phyloP scores from a whole-genome alignment of 2,329 filamentous ascomycete genomes.

The Talaromyces albobiverticillius region DNA sequence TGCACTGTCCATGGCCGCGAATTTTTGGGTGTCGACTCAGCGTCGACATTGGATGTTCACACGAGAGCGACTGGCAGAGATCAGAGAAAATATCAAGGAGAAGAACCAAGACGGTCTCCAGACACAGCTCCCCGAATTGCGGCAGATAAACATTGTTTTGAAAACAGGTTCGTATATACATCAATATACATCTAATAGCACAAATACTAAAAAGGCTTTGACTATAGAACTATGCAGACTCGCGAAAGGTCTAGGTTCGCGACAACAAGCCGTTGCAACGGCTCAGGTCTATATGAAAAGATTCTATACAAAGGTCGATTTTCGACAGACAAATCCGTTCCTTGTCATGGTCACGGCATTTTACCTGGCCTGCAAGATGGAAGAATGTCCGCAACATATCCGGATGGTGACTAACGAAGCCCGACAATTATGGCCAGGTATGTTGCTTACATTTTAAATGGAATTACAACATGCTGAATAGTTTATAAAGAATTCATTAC shows the following conservation, averaged over 20 bases:
- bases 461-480: constrained; percentile 18
- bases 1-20: constrained; percentile 71
- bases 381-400: constrained; percentile 96
- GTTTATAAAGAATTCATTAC: constrained; percentile 59
- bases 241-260: constrained; percentile 63
- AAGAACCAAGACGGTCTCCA: constrained; percentile 71
- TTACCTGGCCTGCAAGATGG: constrained; percentile 96
- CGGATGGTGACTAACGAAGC: constrained; percentile 85
- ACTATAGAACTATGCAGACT: constrained; percentile 65
- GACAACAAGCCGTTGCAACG: constrained; percentile 90
- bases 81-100: constrained; percentile 74
- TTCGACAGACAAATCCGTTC: constrained; percentile 89
- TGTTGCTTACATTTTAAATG: constrained; percentile 17
- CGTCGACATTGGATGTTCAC: constrained; percentile 87
- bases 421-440: constrained; percentile 75
- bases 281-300: constrained; percentile 93
- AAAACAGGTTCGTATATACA: constrained; percentile 68
- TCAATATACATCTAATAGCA: not conserved
- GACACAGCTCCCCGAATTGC: constrained; percentile 76
- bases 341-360: constrained; percentile 89
- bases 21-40: constrained; percentile 96
- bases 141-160: constrained; percentile 87
- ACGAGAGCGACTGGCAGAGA: constrained; percentile 71
- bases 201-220: not conserved
- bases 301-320: constrained; percentile 88